Evolutionary conservation across 2,329 filamentous ascomycete genomes (phyloP), one percentile per base, ranked within the genome.

Genomic region (Cladosporium sp.): DNA sequence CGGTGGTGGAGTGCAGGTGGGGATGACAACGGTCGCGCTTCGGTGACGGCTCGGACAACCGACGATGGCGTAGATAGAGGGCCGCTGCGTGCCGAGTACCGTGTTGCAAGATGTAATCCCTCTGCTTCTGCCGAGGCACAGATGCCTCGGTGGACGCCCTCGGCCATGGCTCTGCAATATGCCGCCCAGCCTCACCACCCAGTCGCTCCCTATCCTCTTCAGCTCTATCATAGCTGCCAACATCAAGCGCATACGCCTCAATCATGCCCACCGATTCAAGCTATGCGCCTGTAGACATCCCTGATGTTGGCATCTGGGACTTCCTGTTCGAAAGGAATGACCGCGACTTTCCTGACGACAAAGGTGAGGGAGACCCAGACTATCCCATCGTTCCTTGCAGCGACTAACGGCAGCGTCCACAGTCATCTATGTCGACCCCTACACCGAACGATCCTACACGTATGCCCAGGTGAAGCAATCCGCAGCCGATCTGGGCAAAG

Each of bases 391-490:
- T 28, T 7, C 22, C 22, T 28, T 7, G 5, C 22, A 5, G 22
- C 22, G 22, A 28, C 22, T 28, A 28, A 28, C 22, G 22, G 22
- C 7, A 41, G 14, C 3, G 34, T n/a, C 13, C 3, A 34, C 65
- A 93, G 89, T 86, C 42, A 84, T 95, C 62, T 87, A 89, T 68
- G 78, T 84, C 61, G 89, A 95, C 70, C 80, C 82, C 55, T 83
- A 87, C 56, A 87, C 87, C 2, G 76, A 78, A 49, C 75, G 81
- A 18, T 72, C 74, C 33, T 89, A 95, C 70, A 95, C 84, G 43
- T 91, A 82, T 67, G 76, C 76, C 32, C 77, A 89, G 57, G 72
- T 88, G 53, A 84, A 81, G 61, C 74, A 75, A 56, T 75, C 81
- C 13, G 85, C 89, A 1, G 71, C 83, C 37, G 79, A 83, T n/a